phyloP scores from a whole-genome alignment of 2,329 filamentous ascomycete species.

The Grosmannia penicillata region DNA sequence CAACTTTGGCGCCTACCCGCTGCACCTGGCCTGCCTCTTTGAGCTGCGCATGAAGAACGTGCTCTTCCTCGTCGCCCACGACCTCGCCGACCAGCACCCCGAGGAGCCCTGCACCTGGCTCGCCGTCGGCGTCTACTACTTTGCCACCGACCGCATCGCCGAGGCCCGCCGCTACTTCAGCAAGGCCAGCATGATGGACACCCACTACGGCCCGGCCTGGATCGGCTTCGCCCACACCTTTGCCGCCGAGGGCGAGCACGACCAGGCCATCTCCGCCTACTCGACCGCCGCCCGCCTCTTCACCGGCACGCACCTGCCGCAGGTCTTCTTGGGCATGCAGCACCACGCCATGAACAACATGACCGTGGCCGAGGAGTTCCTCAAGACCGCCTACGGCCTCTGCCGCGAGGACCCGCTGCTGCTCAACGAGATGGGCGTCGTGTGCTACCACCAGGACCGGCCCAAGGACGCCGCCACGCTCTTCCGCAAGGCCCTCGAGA shows the following conservation, averaged over 20 bases:
- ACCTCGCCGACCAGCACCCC: constrained; percentile 80
- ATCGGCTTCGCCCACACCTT: constrained; percentile 98
- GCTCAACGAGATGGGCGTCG: constrained; percentile 88
- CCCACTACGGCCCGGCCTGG: constrained; percentile 94
- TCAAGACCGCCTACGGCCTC: constrained; percentile 72
- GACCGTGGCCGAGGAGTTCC: constrained; percentile 82
- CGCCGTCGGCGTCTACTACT: constrained; percentile 89
- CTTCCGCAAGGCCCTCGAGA: constrained; percentile 62
- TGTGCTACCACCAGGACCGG: constrained; percentile 84
- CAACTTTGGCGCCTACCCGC: constrained; percentile 76
- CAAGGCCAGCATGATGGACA: constrained; percentile 94
- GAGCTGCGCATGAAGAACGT: constrained; percentile 78
- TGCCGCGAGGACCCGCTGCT: constrained; percentile 79
- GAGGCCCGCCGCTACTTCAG: constrained; percentile 93
- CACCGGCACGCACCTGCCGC: constrained; percentile 90
- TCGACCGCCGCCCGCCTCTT: constrained; percentile 89
- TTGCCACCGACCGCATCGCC: constrained; percentile 74
- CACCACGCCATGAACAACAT: constrained; percentile 94
- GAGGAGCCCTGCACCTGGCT: constrained; percentile 87
- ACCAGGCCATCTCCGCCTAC: constrained; percentile 95
- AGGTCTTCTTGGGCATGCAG: constrained; percentile 96
- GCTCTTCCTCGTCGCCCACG: constrained; percentile 82
- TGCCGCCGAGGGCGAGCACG: constrained; percentile 91
- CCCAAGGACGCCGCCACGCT: constrained; percentile 60
- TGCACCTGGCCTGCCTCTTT: constrained; percentile 83